Conservation (phyloP, 805 yeast genomes). For the Henningerozyma blattae region DNA sequence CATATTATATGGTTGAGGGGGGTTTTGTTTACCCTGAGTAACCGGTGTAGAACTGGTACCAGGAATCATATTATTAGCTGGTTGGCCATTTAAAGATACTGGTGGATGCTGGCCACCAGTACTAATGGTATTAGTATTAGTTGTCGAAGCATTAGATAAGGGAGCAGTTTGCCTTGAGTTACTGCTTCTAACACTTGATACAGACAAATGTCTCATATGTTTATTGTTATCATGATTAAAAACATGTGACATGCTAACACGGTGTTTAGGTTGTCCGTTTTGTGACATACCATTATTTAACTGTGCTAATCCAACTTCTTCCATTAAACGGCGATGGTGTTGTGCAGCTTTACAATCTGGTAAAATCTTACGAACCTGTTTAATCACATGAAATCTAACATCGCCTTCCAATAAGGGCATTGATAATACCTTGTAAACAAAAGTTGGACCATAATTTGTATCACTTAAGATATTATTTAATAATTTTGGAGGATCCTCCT, state of each 20-base stretch:
- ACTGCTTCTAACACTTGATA: constrained; percentile 20
- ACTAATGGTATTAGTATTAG: neutral
- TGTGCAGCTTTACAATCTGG: constrained; percentile 52
- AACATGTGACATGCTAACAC: constrained; percentile 13
- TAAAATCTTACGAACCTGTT: constrained; percentile 52
- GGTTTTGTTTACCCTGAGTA: neutral
- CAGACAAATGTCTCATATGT: constrained; percentile 22
- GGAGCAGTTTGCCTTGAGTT: constrained; percentile 18
- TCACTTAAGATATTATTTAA: constrained; percentile 57
- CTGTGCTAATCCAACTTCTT: constrained; percentile 65
- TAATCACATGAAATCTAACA: constrained; percentile 43
- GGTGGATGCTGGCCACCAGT: too few species aligned
- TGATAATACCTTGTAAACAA: constrained; percentile 67
- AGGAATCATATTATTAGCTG: neutral
- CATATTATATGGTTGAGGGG: neutral
- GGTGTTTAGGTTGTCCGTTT: neutral
- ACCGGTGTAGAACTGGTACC: neutral
- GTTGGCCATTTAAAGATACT: neutral
- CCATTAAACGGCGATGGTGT: constrained; percentile 76
- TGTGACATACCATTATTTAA: neutral
- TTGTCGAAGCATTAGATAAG: constrained; percentile 1
- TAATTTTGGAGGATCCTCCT: constrained; percentile 30
- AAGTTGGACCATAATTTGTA: constrained; percentile 57
- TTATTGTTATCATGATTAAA: constrained; percentile 11
- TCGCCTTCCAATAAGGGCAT: constrained; percentile 53